Evolutionary conservation across 163 green algal genomes (phyloP).

Genomic region (Trebouxiophyceae sp.): DNA sequence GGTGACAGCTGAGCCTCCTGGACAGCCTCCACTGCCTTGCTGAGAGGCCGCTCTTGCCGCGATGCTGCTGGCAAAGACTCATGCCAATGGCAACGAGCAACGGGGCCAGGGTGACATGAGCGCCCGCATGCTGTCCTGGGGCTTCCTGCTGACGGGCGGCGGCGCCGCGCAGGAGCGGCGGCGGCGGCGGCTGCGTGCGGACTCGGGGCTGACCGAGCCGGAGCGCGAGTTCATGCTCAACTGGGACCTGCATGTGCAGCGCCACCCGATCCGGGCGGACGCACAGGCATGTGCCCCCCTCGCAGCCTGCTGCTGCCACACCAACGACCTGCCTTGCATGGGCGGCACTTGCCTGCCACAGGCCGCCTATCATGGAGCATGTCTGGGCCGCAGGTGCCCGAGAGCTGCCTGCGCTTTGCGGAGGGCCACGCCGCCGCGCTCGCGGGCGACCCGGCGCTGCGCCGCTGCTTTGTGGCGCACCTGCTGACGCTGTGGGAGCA

Average conservation of each 20-base stretch:
- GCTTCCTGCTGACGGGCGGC: background rate
- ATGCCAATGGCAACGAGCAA: background rate
- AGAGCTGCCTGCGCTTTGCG: background rate
- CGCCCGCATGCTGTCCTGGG: background rate
- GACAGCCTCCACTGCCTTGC: background rate
- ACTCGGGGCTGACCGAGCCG: background rate
- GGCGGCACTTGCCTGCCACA: too few relatives aligned
- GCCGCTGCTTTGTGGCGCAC: background rate
- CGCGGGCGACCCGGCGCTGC: background rate
- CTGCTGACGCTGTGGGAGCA: slow-evolving; percentile 1
- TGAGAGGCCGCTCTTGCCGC: background rate
- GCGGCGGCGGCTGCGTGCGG: background rate
- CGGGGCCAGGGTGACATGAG: too few relatives aligned
- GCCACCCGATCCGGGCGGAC: slow-evolving; percentile 5
- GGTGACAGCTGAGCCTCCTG: too few relatives aligned
- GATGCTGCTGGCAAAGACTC: background rate
- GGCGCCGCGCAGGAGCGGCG: background rate
- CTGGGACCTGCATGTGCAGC: slow-evolving; percentile 9
- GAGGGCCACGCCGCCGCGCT: background rate
- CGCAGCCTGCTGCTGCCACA: too few relatives aligned
- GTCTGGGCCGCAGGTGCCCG: background rate
- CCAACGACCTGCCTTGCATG: too few relatives aligned
- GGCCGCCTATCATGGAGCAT: too few relatives aligned
- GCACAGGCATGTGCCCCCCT: background rate
- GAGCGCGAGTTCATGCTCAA: slow-evolving; percentile 8